A percentile compares a stretch with the other conserved stretches of the same genome.
Evolutionary conservation across 2,329 filamentous ascomycete species (phyloP).

Genomic region (Trichophyton schoenleinii): DNA sequence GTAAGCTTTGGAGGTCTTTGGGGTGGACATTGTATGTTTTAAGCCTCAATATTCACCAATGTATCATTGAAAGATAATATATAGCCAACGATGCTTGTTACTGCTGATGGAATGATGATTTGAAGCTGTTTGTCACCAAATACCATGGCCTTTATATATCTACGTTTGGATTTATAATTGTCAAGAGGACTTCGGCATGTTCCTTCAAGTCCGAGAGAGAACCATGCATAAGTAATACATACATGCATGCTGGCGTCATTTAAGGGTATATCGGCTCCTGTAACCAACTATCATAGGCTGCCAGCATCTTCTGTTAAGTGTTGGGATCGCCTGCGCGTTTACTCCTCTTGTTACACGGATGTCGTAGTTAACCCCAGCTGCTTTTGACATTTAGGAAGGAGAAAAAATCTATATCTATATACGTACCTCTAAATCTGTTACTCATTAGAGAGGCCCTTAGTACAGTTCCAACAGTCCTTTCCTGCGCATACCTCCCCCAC

Average conservation of each 20-base stretch:
- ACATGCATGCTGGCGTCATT: too few species aligned
- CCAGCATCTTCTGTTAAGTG: too few species aligned
- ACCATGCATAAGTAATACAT: too few species aligned
- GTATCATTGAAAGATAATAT: neutral
- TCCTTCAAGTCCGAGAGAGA: too few species aligned
- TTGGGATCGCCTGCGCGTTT: too few species aligned
- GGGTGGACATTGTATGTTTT: neutral
- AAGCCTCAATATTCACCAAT: too few species aligned
- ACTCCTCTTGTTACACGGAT: neutral
- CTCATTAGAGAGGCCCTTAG: neutral
- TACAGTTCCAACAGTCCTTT: neutral
- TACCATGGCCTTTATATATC: too few species aligned
- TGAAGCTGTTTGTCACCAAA: too few species aligned
- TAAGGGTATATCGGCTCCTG: neutral
- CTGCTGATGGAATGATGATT: too few species aligned
- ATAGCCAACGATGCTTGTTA: neutral
- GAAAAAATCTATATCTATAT: neutral
- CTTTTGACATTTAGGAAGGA: neutral
- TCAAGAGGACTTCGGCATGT: too few species aligned
- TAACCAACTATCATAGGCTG: neutral
- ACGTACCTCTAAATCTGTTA: neutral
- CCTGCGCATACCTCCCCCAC: conserved; percentile 21
- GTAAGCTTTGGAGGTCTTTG: neutral
- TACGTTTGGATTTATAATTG: too few species aligned
- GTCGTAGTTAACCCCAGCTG: neutral